These are phyloP conservation scores for Scleroderma citrinum DNA, from an alignment of 768 basidiomycete genomes.

Conservation along the genomic window DNA sequence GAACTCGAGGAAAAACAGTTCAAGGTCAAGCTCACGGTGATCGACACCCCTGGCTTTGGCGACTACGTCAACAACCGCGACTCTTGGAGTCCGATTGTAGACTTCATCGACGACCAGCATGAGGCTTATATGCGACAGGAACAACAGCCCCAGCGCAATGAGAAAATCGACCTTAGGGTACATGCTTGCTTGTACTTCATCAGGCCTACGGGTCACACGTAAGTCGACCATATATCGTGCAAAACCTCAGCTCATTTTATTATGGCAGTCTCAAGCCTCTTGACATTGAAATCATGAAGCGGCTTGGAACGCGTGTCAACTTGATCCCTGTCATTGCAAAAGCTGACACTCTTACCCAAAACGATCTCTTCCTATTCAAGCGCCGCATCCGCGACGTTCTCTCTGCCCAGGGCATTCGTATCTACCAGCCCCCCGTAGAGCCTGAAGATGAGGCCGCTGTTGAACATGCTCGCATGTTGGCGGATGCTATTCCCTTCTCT, in stretches of 20 bases:
- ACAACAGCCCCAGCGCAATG: conserved; percentile 92
- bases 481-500: conserved; percentile 95
- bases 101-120: conserved; percentile 96
- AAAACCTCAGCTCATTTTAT: conserved; percentile 4
- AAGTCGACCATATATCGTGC: conserved; percentile 28
- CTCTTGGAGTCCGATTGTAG: conserved; percentile 96
- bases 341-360: conserved; percentile 95
- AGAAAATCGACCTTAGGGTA: conserved; percentile 93
- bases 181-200: conserved; percentile 98
- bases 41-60: conserved; percentile 98
- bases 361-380: conserved; percentile 89
- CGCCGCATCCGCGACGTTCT: conserved; percentile 90
- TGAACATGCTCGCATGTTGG: conserved; percentile 82
- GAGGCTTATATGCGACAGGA: conserved; percentile 97
- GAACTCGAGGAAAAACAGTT: conserved; percentile 99
- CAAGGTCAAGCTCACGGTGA: conserved; percentile 98
- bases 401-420: conserved; percentile 85
- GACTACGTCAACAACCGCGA: conserved; percentile 99
- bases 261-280: conserved; percentile 74
- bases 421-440: conserved; percentile 92
- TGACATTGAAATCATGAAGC: conserved; percentile 99
- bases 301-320: conserved; percentile 95
- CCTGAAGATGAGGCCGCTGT: conserved; percentile 79
- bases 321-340: conserved; percentile 97
- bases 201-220: conserved; percentile 95